These are phyloP conservation scores for Phytopythium ostracodes DNA, from an alignment of 352 stramenopile genomes.

Conservation along the genomic window DNA sequence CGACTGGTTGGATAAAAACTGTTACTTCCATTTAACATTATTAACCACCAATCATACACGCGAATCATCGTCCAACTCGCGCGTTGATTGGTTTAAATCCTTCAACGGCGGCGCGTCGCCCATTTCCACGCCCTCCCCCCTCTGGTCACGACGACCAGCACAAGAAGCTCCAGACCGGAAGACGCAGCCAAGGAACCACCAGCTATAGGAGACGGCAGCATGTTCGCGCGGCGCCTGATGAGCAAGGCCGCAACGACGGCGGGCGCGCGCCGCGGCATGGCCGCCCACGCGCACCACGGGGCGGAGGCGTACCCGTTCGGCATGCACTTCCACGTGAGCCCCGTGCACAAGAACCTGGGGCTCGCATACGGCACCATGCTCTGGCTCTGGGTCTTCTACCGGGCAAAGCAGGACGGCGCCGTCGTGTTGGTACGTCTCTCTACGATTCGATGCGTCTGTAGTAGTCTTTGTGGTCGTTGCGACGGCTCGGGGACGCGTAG, in stretches of 20 bases:
- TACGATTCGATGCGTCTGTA: too few relatives aligned
- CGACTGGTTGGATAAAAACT: neutral
- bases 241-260: constrained; percentile 14
- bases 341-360: constrained; percentile 84
- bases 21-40: neutral
- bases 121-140: neutral
- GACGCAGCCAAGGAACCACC: neutral
- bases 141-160: constrained; percentile 1
- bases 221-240: constrained; percentile 45
- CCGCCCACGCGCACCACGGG: constrained; percentile 40
- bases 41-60: constrained; percentile 7
- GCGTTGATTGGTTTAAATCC: constrained; percentile 7
- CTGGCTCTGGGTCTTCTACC: constrained; percentile 90
- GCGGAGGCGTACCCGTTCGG: constrained; percentile 71
- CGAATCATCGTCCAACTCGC: too few relatives aligned
- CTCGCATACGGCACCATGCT: constrained; percentile 87
- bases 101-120: constrained; percentile 4
- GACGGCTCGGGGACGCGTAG: too few relatives aligned
- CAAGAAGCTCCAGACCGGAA: neutral
- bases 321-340: constrained; percentile 88
- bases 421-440: constrained; percentile 63
- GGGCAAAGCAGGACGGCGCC: constrained; percentile 84
- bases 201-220: neutral
- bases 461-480: too few relatives aligned
- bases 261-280: constrained; percentile 51